Conservation (phyloP, 306 rosid species). For the Ziziphus jujuba region DNA sequence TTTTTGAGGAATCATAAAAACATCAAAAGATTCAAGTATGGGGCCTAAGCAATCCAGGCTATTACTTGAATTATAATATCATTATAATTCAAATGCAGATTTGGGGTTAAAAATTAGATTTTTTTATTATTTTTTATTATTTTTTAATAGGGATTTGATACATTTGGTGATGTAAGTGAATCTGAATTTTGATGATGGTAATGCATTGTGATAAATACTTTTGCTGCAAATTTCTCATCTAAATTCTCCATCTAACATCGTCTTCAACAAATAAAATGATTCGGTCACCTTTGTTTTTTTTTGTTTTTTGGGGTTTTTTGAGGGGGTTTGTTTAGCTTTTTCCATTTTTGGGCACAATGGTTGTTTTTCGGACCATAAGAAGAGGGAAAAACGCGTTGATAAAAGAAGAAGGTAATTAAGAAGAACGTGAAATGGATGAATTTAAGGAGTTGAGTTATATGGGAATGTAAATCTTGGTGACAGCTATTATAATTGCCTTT, state of each 20-base stretch:
- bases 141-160: background rate
- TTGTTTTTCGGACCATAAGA: no score
- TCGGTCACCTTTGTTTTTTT: no score
- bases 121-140: background rate
- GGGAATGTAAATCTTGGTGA: conserved; percentile 1
- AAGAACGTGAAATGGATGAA: background rate
- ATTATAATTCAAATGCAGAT: background rate
- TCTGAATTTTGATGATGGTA: conserved; percentile 14
- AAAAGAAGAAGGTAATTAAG: background rate
- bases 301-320: no score
- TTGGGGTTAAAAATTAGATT: conserved; percentile 16
- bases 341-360: no score
- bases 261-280: no score
- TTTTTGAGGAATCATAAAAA: conserved; percentile 1
- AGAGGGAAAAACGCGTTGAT: background rate
- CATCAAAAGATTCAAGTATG: conserved; percentile 1
- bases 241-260: no score
- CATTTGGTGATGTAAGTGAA: conserved; percentile 40
- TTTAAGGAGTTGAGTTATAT: background rate
- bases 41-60: conserved; percentile 28
- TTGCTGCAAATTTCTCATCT: background rate
- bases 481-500: background rate
- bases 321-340: no score
- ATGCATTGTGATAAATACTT: conserved; percentile 8
- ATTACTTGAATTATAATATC: conserved; percentile 3